Evolutionary conservation across 345 rosid species (phyloP), one percentile per base, ranked within the genome.

Genomic region (Salix caprea): DNA sequence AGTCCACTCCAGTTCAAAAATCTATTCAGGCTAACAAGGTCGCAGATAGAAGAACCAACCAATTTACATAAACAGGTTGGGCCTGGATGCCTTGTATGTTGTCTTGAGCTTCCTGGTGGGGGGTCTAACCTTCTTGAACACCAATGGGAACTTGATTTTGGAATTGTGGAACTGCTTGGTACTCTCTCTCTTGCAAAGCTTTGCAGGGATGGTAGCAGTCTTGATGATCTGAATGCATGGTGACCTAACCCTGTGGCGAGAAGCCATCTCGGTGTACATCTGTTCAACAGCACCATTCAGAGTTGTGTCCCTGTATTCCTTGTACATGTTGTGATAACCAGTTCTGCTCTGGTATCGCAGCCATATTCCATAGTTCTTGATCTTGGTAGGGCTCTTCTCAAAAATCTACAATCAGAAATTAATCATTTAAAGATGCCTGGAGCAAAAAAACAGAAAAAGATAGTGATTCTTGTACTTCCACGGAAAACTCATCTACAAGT

Each of bases 251-350:
- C 90, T 84, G 81, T 89, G 90, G 15, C 90, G 85, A 28, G 91
- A 89, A 2, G 92, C 91, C 92, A 89, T 87, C 81, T 89, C 89
- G 0, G 61, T 87, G 87, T 87, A 87, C 89, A 89, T 89, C 40
- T 89, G 90, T 67, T 89, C 92, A 18, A 89, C 91, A 7, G 84
- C 88, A 19, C 90, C 92, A 52, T 89, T 87, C 48, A 89, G 70
- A 2, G 90, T 86, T 0, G 89, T 86, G 77, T 87, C 92, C 12
- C 88, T 76, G 74, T 60, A 89, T 67, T 89, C 91, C 87, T 90
- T 89, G 82, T 90, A 89, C 92, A 90, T 89, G 71, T 90, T 89
- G 81, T 90, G 94, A 72, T 89, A 89, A 36, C 89, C 88, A 0
- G 89, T 89, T 37, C 91, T 81, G 21, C 91, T 89, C 74, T 87